These are phyloP conservation scores for Aureobasidium musti DNA, from an alignment of 2,329 filamentous ascomycete species.

Conservation along the genomic window DNA sequence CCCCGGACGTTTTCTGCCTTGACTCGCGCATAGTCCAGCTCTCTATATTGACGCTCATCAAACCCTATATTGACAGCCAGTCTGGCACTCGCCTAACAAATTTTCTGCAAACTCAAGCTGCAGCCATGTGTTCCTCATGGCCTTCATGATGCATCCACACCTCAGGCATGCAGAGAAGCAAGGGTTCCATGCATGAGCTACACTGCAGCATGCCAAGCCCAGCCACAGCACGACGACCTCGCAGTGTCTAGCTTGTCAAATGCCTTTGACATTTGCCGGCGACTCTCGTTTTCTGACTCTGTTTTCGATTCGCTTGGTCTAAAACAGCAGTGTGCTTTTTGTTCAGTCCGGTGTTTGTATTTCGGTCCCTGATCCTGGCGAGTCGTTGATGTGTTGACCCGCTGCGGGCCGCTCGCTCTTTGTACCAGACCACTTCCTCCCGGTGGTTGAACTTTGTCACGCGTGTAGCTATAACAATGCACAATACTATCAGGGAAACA, in stretches of 20 bases:
- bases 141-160: neutral
- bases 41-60: neutral
- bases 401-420: slow-evolving; percentile 2
- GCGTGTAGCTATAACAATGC: too few species aligned
- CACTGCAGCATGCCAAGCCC: slow-evolving; percentile 21
- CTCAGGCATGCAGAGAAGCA: slow-evolving; percentile 25
- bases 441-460: too few species aligned
- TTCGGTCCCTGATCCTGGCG: neutral
- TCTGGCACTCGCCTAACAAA: neutral
- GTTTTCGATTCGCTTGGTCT: too few species aligned
- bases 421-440: neutral
- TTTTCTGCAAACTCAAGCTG: neutral
- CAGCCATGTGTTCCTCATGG: slow-evolving; percentile 18
- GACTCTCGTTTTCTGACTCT: neutral
- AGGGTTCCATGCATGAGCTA: slow-evolving; percentile 21
- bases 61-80: slow-evolving; percentile 10
- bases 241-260: neutral
- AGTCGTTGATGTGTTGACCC: neutral
- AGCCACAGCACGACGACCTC: neutral
- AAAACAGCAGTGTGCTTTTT: neutral
- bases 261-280: slow-evolving; percentile 5
- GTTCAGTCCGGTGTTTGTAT: slow-evolving; percentile 1
- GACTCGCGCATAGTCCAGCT: slow-evolving; percentile 11
- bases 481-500: too few species aligned
- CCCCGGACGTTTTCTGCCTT: neutral